These are phyloP conservation scores for Calonectria hawksworthii DNA, from an alignment of 2,329 filamentous ascomycete species.

Conservation along the genomic window DNA sequence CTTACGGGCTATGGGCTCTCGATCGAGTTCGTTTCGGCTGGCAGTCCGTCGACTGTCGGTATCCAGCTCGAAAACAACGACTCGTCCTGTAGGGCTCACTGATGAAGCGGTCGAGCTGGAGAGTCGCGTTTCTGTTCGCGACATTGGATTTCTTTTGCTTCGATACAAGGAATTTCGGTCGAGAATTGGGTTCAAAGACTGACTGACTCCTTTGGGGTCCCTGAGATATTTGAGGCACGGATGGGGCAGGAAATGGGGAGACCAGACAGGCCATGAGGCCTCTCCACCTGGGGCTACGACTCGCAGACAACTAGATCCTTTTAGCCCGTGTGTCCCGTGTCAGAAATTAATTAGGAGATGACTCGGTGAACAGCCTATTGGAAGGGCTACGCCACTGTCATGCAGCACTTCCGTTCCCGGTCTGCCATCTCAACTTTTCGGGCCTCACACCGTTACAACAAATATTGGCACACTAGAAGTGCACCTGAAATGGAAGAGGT, in stretches of 20 bases:
- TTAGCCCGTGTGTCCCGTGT: too few species aligned
- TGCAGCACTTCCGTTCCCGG: too few species aligned
- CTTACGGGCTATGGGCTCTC: not conserved
- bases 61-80: slow-evolving; percentile 1
- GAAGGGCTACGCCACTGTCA: not conserved
- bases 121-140: not conserved
- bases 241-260: not conserved
- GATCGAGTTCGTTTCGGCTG: not conserved
- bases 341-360: not conserved
- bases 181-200: not conserved
- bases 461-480: not conserved
- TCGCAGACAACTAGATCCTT: too few species aligned
- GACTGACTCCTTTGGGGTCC: not conserved
- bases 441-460: not conserved
- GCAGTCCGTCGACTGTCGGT: not conserved
- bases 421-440: too few species aligned
- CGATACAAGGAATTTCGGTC: not conserved
- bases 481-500: not conserved
- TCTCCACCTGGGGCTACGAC: too few species aligned
- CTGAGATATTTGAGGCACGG: not conserved
- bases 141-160: not conserved
- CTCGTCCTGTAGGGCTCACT: not conserved
- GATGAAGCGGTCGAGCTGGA: not conserved
- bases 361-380: not conserved
- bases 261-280: not conserved